These are phyloP conservation scores for Buxus sempervirens DNA, from an alignment of 164 flowering plant genomes.

Conservation along the genomic window DNA sequence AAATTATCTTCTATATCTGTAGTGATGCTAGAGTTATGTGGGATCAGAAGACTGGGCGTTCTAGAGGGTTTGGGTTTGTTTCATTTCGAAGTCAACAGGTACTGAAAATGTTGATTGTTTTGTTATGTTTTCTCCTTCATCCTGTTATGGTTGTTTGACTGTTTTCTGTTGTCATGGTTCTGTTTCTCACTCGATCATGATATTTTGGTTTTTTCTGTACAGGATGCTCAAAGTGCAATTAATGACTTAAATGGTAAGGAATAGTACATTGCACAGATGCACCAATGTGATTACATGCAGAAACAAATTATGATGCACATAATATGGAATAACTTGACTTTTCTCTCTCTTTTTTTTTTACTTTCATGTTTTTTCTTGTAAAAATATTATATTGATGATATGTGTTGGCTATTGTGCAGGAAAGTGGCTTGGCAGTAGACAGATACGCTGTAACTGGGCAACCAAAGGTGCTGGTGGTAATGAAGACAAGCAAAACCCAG, in stretches of 20 bases:
- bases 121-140: background rate
- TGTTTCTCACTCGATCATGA: background rate
- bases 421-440: conserved; percentile 96
- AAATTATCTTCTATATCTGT: conserved; percentile 6
- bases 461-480: conserved; percentile 77
- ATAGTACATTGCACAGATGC: background rate
- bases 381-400: background rate
- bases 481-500: conserved; percentile 77
- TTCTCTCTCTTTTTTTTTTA: background rate
- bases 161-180: background rate
- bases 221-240: conserved; percentile 98
- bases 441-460: conserved; percentile 99
- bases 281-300: background rate
- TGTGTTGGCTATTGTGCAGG: conserved; percentile 35
- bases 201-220: conserved; percentile 19
- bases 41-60: conserved; percentile 95
- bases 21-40: conserved; percentile 89
- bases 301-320: background rate
- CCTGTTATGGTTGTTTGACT: background rate
- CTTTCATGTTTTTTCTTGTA: background rate
- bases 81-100: conserved; percentile 96
- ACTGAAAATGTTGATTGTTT: background rate
- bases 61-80: conserved; percentile 99
- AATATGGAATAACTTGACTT: background rate
- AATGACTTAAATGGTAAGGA: conserved; percentile 84